These are phyloP conservation scores for Suillus cothurnatus DNA, from an alignment of 768 basidiomycete genomes.

Conservation along the genomic window DNA sequence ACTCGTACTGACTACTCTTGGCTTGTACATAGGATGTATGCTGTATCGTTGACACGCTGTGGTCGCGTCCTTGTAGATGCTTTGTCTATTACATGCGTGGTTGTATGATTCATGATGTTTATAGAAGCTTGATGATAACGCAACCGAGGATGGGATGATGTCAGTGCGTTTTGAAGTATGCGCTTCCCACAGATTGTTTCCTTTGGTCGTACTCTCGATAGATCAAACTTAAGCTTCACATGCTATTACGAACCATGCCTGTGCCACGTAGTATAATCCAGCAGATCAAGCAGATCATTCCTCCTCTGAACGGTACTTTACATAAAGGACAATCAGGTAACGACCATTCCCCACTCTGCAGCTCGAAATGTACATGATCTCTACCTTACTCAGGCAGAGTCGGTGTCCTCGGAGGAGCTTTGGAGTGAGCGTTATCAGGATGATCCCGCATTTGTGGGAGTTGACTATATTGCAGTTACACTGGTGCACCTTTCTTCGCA, in stretches of 20 bases:
- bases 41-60: constrained; percentile 8
- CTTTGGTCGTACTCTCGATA: background rate
- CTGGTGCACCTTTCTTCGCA: constrained; percentile 96
- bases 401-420: constrained; percentile 90
- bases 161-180: background rate
- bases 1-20: constrained; percentile 9
- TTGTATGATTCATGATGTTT: background rate
- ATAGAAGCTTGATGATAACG: background rate
- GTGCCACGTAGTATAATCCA: constrained; percentile 61
- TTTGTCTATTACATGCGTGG: constrained; percentile 5
- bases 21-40: constrained; percentile 10
- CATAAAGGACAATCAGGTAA: constrained; percentile 95
- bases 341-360: background rate
- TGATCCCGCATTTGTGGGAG: background rate
- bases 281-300: constrained; percentile 82
- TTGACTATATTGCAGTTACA: constrained; percentile 62
- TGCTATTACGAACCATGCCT: constrained; percentile 46
- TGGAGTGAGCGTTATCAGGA: constrained; percentile 64
- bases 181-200: background rate
- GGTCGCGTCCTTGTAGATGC: constrained; percentile 11
- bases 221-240: background rate
- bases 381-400: constrained; percentile 63
- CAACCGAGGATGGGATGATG: background rate
- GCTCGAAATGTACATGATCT: constrained; percentile 5
- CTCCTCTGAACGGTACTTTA: constrained; percentile 83